These are phyloP conservation scores for Avena atlantica DNA, from an alignment of 176 grass and related monocot genomes.

Conservation along the genomic window DNA sequence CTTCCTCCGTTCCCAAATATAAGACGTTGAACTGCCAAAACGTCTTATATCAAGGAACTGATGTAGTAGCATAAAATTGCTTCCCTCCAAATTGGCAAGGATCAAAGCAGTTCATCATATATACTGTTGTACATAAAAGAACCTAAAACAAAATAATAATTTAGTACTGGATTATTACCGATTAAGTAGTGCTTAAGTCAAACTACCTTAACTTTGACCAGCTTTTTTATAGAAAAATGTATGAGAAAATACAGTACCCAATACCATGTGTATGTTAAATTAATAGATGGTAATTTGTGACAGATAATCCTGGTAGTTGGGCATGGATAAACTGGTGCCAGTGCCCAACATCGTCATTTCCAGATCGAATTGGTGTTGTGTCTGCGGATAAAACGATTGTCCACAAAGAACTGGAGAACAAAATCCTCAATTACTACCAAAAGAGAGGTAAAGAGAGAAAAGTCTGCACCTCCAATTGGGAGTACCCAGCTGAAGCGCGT, in stretches of 20 bases:
- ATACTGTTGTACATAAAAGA: neutral
- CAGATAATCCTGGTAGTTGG: too few species aligned
- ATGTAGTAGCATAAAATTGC: neutral
- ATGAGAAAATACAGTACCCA: too few species aligned
- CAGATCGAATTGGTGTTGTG: neutral
- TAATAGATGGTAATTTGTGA: too few species aligned
- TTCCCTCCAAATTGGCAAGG: neutral
- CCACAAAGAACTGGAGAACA: neutral
- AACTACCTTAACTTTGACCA: too few species aligned
- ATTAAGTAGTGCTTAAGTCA: too few species aligned
- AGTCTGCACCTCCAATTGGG: conserved; percentile 56
- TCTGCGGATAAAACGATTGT: neutral
- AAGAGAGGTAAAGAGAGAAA: neutral
- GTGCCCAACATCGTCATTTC: neutral
- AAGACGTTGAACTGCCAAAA: too few species aligned
- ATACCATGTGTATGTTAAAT: too few species aligned
- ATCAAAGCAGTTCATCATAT: conserved; percentile 2
- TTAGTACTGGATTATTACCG: neutral
- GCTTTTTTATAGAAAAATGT: too few species aligned
- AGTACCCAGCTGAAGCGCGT: conserved; percentile 38
- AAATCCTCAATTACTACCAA: conserved; percentile 1
- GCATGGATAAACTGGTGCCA: too few species aligned
- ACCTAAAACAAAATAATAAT: neutral
- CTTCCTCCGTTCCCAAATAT: neutral
- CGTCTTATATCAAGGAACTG: too few species aligned